phyloP scores from a whole-genome alignment of 148 eudicot genomes.

The Vaccinium darrowii region DNA sequence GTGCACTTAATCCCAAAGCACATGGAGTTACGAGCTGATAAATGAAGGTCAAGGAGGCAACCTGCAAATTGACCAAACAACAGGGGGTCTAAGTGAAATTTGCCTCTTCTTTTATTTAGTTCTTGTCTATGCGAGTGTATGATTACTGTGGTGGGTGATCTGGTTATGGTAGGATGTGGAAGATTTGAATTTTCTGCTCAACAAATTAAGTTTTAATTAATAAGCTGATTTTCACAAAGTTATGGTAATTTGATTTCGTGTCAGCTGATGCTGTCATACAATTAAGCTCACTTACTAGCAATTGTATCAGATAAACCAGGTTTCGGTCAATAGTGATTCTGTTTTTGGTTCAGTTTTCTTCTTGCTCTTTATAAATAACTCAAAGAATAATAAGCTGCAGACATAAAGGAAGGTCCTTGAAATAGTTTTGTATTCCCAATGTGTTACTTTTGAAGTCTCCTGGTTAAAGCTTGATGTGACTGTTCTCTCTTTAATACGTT shows the following conservation, averaged over 20 bases:
- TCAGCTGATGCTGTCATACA: slow-evolving; percentile 11
- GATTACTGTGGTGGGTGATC: slow-evolving; percentile 6
- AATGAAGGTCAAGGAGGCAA: background rate
- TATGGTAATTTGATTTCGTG: background rate
- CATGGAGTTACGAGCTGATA: background rate
- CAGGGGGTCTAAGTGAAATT: background rate
- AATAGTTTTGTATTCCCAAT: background rate
- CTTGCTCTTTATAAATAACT: background rate
- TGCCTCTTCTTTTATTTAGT: background rate
- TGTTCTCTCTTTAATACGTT: slow-evolving; percentile 12
- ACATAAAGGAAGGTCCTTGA: background rate
- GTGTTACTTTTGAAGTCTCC: background rate
- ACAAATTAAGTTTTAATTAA: background rate
- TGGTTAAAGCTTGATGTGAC: background rate
- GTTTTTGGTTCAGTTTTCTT: background rate
- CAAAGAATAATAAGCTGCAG: background rate
- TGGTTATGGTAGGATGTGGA: background rate
- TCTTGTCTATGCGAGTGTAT: background rate
- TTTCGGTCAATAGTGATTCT: background rate
- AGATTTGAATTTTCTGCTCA: background rate
- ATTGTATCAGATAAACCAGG: background rate
- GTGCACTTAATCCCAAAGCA: background rate
- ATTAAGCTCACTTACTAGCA: background rate
- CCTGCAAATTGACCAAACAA: background rate
- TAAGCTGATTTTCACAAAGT: background rate